Base-by-base conservation (phyloP, 148 eudicot genomes). In the Diospyros kaki region DNA sequence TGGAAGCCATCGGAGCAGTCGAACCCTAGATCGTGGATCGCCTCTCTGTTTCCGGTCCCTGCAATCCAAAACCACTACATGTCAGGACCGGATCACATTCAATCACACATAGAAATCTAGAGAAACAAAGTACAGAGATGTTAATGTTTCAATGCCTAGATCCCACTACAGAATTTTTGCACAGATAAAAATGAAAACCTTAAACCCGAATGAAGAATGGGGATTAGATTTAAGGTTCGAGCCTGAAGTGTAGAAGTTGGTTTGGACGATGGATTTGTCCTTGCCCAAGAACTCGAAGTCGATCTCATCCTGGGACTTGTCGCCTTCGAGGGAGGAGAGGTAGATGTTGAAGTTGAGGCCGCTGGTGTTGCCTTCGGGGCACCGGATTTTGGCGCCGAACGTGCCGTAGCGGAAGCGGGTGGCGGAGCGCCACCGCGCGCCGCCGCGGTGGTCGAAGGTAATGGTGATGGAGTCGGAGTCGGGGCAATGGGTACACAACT, bases 281-380 rank as follows among this genome's bases (percentile, higher is more conserved):
- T 83, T 83, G 66, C 86, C 86, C 58, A 80, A 58, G 58, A 83
- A 80, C 73, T 83, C 86, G 59, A 83, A 80, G 61, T 80, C 83
- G 60, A 83, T 83, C 83, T 80, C 81, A 59, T 80, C 86, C 48
- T 79, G 80, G 14, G 81, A 80, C 60, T 80, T 77, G 75, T 80
- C 69, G 9, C 86, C 86, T 80, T 83, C 86, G 58, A 83, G 73
- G 1, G 86, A 83, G 41, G 86, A 83, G n/a, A 80, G 65, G 73
- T 83, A 83, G 59, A 83, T 67, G 80, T 80, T 83, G 83, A 80
- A 79, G 44, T 83, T 83, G 55, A 83, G 83, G 64, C 86, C 86
- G 18, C 83, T 83, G 10, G 86, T 83, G 44, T 83, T 83, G 28
- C 83, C 83, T 9, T 73, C 46, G 1, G 85, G 85, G 58, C 85